Evolutionary conservation across 371 early-diverging fungal species (phyloP), one percentile per base, ranked within the genome.

Genomic region (Conidiobolus incongruus): DNA sequence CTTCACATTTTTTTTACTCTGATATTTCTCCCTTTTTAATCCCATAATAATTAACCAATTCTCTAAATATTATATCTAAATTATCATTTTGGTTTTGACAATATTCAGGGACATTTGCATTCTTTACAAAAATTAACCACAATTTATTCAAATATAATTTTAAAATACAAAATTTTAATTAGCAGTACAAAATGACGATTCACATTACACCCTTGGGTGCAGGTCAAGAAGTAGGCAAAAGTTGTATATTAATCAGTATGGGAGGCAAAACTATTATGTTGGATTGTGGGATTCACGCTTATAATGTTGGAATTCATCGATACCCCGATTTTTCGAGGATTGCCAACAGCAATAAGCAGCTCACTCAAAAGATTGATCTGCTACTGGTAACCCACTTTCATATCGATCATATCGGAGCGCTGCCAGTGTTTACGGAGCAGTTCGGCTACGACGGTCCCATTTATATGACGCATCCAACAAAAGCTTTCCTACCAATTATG

Each of bases 271-370:
- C 80, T 40, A 81, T 95, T 23, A 91, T 96, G 92, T 77, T 96
- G 53, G 97, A 96, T 65, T 96, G 97, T 58, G 96, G 96, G 11
- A 81, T 86, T 77, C 96, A 99, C 62, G 95, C 96, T 92, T 99
- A 97, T 3, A 96, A 86, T 62, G 76, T 74, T 42, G 99, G 98
- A 58, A 69, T 70, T 30, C 70, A 99, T 40, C 74, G 92, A 38
- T 99, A 92, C 52, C 99, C 99, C 4, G 97, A 98, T 61, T 99
- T 99, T 50, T 72, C 76, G 32, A 89, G 81, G 58, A 78, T 99
- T 7, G 80, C 91, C 29, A 73, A 71, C 45, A 66, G 77, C 2
- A 78, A 77, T 3, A 78, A 77, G 28, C 68, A 79, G 49, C 89
- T 78, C 45, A 88, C 88, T 26, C 75, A 75, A 24, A 62, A 75